phyloP scores from a whole-genome alignment of 257 asterid genomes.

The Cordia subcordata region DNA sequence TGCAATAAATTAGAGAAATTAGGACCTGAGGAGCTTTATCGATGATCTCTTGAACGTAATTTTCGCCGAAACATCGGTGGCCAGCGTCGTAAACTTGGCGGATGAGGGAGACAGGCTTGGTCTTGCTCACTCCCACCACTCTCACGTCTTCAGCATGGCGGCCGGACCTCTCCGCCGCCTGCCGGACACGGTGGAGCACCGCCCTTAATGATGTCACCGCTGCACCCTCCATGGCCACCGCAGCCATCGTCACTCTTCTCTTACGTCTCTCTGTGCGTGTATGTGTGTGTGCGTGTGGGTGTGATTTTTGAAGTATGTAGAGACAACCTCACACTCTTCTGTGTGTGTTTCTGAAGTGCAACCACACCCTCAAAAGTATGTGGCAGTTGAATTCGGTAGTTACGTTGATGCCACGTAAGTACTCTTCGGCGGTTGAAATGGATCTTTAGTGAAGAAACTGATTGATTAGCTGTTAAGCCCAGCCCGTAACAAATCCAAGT shows the following conservation, averaged over 20 bases:
- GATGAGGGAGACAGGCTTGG: conserved; percentile 66
- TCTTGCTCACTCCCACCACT: conserved; percentile 84
- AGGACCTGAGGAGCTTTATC: conserved; percentile 91
- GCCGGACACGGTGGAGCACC: conserved; percentile 58
- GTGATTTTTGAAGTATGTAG: background rate
- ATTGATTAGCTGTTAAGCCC: background rate
- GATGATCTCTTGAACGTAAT: conserved; percentile 72
- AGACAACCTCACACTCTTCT: background rate
- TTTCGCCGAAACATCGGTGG: conserved; percentile 78
- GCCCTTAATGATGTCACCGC: conserved; percentile 61
- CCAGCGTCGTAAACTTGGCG: conserved; percentile 66
- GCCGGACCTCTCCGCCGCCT: conserved; percentile 71
- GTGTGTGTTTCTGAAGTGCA: background rate
- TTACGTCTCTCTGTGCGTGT: background rate
- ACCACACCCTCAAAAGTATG: background rate
- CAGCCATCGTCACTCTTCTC: conserved; percentile 47
- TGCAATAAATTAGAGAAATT: too few species aligned
- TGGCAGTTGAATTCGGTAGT: background rate
- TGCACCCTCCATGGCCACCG: conserved; percentile 59
- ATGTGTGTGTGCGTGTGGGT: too few species aligned
- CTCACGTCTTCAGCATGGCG: conserved; percentile 68
- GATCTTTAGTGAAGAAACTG: background rate
- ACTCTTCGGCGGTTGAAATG: background rate
- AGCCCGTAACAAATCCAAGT: background rate
- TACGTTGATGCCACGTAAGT: background rate